Evolutionary conservation across 495 filamentous ascomycete genomes (phyloP).

Genomic region (Podospora fimiseda): DNA sequence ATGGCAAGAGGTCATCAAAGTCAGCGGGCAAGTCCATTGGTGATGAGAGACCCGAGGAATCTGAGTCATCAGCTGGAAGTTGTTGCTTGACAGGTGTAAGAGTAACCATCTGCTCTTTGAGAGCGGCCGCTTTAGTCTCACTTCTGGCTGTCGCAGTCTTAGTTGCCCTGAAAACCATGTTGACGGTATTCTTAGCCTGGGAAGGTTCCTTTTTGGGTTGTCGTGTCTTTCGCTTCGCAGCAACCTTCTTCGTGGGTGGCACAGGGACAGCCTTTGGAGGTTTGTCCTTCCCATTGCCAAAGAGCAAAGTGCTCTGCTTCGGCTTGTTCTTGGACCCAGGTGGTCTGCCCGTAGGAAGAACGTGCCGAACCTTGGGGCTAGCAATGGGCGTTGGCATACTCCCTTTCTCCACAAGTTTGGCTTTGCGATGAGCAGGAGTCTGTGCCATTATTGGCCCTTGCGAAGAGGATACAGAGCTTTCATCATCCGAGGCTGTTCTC

Average conservation of each 20-base stretch:
- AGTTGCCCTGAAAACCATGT: conserved; percentile 37
- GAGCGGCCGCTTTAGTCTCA: conserved; percentile 8
- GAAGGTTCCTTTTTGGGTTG: conserved; percentile 31
- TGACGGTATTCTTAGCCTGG: conserved; percentile 32
- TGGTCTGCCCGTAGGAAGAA: conserved; percentile 33
- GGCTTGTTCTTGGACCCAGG: conserved; percentile 15
- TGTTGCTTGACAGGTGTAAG: conserved; percentile 7
- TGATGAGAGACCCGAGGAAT: conserved; percentile 21
- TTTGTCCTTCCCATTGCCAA: conserved; percentile 17
- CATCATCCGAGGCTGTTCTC: conserved; percentile 19
- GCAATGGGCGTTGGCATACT: conserved; percentile 62
- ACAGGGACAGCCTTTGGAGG: too few species aligned
- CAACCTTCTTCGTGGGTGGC: conserved; percentile 18
- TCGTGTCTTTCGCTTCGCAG: conserved; percentile 28
- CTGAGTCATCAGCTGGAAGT: conserved; percentile 12
- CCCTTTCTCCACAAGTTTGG: conserved; percentile 15
- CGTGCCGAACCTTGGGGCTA: conserved; percentile 47
- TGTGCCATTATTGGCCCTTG: conserved; percentile 21
- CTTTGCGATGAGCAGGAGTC: conserved; percentile 13
- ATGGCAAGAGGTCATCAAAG: conserved; percentile 13
- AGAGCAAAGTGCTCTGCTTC: conserved; percentile 38
- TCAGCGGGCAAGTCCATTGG: conserved; percentile 13
- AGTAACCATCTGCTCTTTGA: not conserved
- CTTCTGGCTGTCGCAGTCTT: conserved; percentile 22
- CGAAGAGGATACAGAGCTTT: not conserved